These are phyloP conservation scores for Cladobotryum protrusum DNA, from an alignment of 2,329 filamentous ascomycete genomes.

Conservation along the genomic window DNA sequence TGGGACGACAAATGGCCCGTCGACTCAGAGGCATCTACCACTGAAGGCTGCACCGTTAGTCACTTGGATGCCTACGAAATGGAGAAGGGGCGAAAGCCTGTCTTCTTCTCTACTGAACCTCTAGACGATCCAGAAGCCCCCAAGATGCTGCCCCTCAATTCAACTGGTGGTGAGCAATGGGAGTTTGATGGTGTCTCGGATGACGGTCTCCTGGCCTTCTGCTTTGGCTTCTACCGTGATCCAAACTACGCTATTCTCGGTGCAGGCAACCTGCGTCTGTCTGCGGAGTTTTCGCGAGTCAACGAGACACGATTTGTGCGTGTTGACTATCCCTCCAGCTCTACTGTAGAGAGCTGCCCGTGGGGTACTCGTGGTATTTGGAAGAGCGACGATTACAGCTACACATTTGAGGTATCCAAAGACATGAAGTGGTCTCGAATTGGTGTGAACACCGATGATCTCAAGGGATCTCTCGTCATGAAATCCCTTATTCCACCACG, in stretches of 20 bases:
- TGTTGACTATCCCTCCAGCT: conserved; percentile 19
- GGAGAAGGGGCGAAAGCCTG: not conserved
- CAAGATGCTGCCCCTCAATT: conserved; percentile 19
- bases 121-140: conserved; percentile 8
- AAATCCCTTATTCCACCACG: conserved; percentile 13
- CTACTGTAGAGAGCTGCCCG: conserved; percentile 18
- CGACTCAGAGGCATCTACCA: not conserved
- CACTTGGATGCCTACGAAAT: not conserved
- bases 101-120: not conserved
- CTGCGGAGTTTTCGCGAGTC: conserved; percentile 18
- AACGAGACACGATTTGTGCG: conserved; percentile 18
- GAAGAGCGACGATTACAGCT: conserved; percentile 10
- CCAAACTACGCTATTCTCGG: conserved; percentile 23
- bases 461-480: conserved; percentile 13
- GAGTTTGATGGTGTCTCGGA: conserved; percentile 23
- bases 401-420: conserved; percentile 16
- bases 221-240: conserved; percentile 25
- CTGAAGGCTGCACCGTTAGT: not conserved
- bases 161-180: conserved; percentile 24
- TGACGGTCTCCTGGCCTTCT: conserved; percentile 18
- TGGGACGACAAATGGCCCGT: conserved; percentile 1
- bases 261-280: conserved; percentile 21
- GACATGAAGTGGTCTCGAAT: not conserved
- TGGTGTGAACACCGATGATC: not conserved
- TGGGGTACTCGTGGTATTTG: conserved; percentile 8